Conservation (phyloP, 306 rosid genomes). For the Vicia villosa region DNA sequence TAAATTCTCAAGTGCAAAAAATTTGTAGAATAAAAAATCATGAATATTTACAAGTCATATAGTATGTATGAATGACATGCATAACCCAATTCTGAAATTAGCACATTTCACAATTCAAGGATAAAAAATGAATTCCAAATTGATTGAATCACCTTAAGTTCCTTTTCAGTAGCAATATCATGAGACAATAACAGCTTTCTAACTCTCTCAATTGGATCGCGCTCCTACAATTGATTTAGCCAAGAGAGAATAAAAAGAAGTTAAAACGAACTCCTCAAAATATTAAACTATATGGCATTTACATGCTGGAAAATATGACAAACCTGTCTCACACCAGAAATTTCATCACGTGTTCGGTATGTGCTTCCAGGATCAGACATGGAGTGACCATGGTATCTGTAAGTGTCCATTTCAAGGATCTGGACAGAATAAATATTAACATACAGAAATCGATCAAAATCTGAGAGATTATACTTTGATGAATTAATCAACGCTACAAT, state of each 20-base stretch:
- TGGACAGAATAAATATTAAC: constrained; percentile 45
- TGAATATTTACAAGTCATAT: too few species aligned
- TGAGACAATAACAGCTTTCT: constrained; percentile 77
- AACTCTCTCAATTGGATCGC: constrained; percentile 93
- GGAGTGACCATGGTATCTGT: constrained; percentile 97
- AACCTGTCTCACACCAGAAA: constrained; percentile 96
- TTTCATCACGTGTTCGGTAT: constrained; percentile 95
- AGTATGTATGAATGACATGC: too few species aligned
- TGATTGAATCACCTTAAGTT: constrained; percentile 69
- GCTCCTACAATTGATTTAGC: constrained; percentile 64
- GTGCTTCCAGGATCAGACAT: constrained; percentile 99
- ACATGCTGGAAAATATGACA: constrained; percentile 14
- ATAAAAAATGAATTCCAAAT: too few species aligned
- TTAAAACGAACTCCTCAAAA: constrained; percentile 10
- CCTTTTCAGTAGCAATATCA: constrained; percentile 80
- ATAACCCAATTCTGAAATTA: too few species aligned
- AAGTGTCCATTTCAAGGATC: constrained; percentile 99
- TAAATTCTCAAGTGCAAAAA: too few species aligned
- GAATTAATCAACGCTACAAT: constrained; percentile 18
- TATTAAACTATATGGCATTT: neutral
- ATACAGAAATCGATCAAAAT: constrained; percentile 29
- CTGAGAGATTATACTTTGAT: constrained; percentile 15
- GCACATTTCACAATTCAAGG: too few species aligned
- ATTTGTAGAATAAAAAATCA: too few species aligned
- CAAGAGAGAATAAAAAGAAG: constrained; percentile 1